A percentile compares a stretch with the other conserved stretches of the same genome.
phyloP scores from a whole-genome alignment of 352 stramenopile species.

The Phytophthora sojae region DNA sequence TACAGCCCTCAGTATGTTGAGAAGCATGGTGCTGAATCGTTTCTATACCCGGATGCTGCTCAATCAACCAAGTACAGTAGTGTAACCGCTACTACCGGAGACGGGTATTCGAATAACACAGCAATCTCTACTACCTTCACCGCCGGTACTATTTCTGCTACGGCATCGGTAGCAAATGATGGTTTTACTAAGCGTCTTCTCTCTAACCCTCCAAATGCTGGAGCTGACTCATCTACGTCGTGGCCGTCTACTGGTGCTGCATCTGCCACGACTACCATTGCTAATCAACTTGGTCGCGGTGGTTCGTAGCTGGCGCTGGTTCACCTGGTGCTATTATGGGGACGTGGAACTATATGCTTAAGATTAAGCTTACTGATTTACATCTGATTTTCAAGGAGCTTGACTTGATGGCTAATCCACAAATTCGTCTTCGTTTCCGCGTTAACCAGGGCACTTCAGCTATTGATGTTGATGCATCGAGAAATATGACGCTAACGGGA shows the following conservation, averaged over 20 bases:
- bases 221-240: background rate
- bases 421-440: slow-evolving; percentile 16
- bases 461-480: background rate
- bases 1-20: background rate
- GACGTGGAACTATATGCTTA: slow-evolving; percentile 9
- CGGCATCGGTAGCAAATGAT: background rate
- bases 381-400: slow-evolving; percentile 14
- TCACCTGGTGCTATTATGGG: slow-evolving; percentile 8
- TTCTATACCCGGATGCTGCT: background rate
- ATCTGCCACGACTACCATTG: background rate
- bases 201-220: background rate
- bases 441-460: slow-evolving; percentile 11
- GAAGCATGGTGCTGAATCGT: background rate
- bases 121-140: background rate
- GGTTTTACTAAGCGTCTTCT: background rate
- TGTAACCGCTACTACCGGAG: background rate
- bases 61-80: background rate
- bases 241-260: background rate
- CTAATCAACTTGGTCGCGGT: background rate
- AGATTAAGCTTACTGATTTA: slow-evolving; percentile 2
- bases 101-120: background rate
- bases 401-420: slow-evolving; percentile 12
- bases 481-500: background rate
- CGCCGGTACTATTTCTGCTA: background rate
- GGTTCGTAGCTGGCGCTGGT: background rate